A percentile compares a stretch with the other conserved stretches of the same genome.
phyloP scores from a whole-genome alignment of 2,329 filamentous ascomycete genomes.

The Aspergillus pseudoterreus region DNA sequence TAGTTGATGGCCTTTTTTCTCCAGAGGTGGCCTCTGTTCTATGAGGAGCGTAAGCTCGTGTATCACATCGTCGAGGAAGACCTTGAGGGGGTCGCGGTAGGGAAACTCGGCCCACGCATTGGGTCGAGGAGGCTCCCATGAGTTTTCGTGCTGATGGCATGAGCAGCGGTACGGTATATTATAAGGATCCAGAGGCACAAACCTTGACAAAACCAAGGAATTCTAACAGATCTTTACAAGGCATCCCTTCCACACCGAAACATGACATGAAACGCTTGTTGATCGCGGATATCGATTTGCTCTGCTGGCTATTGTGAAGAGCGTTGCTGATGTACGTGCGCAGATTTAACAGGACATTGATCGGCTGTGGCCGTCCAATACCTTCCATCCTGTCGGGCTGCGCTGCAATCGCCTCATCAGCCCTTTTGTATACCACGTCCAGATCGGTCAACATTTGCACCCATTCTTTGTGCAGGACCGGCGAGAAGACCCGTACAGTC shows the following conservation, averaged over 20 bases:
- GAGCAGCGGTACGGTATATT: neutral
- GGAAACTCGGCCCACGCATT: slow-evolving; percentile 31
- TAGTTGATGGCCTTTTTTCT: slow-evolving; percentile 32
- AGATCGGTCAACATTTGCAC: slow-evolving; percentile 53
- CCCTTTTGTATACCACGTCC: slow-evolving; percentile 50
- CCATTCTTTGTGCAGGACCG: slow-evolving; percentile 49
- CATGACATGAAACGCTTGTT: slow-evolving; percentile 64
- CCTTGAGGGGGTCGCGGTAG: slow-evolving; percentile 37
- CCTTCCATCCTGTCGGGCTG: slow-evolving; percentile 55
- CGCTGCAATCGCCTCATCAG: slow-evolving; percentile 49
- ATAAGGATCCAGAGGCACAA: slow-evolving; percentile 17
- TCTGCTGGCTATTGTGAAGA: slow-evolving; percentile 47
- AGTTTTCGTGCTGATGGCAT: slow-evolving; percentile 31
- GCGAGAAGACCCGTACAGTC: slow-evolving; percentile 50
- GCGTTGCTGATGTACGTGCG: slow-evolving; percentile 60
- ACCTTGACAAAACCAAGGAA: slow-evolving; percentile 56
- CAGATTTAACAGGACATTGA: slow-evolving; percentile 56
- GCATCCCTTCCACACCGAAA: slow-evolving; percentile 54
- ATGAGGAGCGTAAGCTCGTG: slow-evolving; percentile 56
- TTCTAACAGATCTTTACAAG: slow-evolving; percentile 55
- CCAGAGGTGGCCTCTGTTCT: slow-evolving; percentile 38
- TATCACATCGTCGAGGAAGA: slow-evolving; percentile 58
- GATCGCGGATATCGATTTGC: slow-evolving; percentile 52
- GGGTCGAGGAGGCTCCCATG: slow-evolving; percentile 43
- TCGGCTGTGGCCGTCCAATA: slow-evolving; percentile 47